Percentiles rank a stretch among this genome's conserved stretches.
phyloP scores from a whole-genome alignment of 1,284 basidiomycete species.

The Vanrija sp. region DNA sequence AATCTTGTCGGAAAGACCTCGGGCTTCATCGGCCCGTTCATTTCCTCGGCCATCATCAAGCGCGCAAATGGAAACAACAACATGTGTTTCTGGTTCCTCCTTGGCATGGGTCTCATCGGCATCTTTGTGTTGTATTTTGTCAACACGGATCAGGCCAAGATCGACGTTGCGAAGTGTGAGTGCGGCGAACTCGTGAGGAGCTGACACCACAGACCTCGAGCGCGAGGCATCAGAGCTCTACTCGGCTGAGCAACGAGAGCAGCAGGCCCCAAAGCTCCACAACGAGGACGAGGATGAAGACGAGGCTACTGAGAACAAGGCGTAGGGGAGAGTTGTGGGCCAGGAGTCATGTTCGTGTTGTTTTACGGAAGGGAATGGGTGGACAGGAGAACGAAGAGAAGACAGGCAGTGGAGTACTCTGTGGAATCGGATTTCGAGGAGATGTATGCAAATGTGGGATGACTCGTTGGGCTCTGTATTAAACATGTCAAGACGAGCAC shows the following conservation, averaged over 20 bases:
- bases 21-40: slow-evolving; percentile 11
- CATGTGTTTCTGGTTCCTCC: slow-evolving; percentile 12
- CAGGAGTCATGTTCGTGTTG: too few species aligned
- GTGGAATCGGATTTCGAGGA: too few species aligned
- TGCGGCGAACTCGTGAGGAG: not conserved
- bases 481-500: too few species aligned
- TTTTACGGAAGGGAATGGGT: too few species aligned
- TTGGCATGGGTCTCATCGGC: slow-evolving; percentile 7
- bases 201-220: slow-evolving; percentile 6
- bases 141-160: slow-evolving; percentile 15
- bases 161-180: slow-evolving; percentile 12
- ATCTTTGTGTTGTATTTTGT: slow-evolving; percentile 9
- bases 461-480: too few species aligned
- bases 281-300: not conserved
- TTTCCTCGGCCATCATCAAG: slow-evolving; percentile 18
- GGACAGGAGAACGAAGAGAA: too few species aligned
- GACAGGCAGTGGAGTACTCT: too few species aligned
- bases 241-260: slow-evolving; percentile 3
- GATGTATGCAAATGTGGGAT: too few species aligned
- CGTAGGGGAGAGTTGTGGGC: too few species aligned
- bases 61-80: slow-evolving; percentile 12
- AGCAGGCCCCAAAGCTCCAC: not conserved
- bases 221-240: slow-evolving; percentile 12
- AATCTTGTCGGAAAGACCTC: not conserved
- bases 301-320: too few species aligned